Evolutionary conservation across 148 eudicot genomes (phyloP), one percentile per base, ranked within the genome.

Genomic region (Dianthus caryophyllus): DNA sequence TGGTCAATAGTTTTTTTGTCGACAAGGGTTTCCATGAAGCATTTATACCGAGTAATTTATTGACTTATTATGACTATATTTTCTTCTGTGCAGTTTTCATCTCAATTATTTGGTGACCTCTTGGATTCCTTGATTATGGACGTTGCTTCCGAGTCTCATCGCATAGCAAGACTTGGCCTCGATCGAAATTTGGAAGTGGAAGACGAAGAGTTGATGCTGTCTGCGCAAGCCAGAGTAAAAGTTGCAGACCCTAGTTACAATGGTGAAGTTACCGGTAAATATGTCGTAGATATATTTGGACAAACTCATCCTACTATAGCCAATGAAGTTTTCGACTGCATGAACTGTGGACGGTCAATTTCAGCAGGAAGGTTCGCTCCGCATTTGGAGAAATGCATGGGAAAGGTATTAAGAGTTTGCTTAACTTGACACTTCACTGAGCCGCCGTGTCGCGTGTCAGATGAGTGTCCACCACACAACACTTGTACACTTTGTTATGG

Each of bases 341-440:
- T 94, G 98, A 94, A 94, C 71, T 94, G 98, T 69, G 83, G 96
- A 15, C 84, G 96, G 54, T 84, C 97, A 18, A 76, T 94, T 62
- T 70, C 87, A 66, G 97, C 98, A 55, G 98, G 98, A 53, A 78
- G 96, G 70, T 94, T 94, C 78, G 98, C 98, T 66, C 97, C 98
- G 76, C 98, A 94, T 78, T 76, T 94, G 78, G 98, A 90, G 82
- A 90, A 90, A 77, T 94, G 98, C 86, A 94, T 94, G 98, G 98
- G 98, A 74, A 94, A 94, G 97, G 98, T 94, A 82, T 66, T 39
- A 4, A 9, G 16, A 10, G 31, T 24, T 18, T 67, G 9, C 48
- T 41, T 50, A n/a, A 29, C 44, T 41, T 41, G 11, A 1, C 10
- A 41, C 44, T 13, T 41, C 44, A 41, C 44, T 9, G 12, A 9